Evolutionary conservation across 331 rosid genomes (phyloP).

Genomic region (Prunus yedoensis): DNA sequence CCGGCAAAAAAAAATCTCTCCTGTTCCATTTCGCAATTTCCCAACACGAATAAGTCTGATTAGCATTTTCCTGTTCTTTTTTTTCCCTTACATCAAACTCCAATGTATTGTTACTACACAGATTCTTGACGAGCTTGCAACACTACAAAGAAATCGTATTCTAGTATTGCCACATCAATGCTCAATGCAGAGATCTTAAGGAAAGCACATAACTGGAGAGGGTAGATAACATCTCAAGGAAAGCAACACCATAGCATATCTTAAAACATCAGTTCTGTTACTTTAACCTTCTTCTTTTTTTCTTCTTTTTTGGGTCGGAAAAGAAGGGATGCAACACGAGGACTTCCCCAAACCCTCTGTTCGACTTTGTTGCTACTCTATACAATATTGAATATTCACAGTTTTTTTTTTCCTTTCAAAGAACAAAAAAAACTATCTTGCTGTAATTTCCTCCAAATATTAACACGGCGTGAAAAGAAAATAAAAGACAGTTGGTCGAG

Average conservation of each 20-base stretch:
- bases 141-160: too few relatives aligned
- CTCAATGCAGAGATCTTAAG: background rate
- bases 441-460: conserved; percentile 1
- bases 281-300: background rate
- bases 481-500: background rate
- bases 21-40: background rate
- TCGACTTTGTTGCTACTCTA: background rate
- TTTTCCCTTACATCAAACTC: background rate
- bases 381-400: background rate
- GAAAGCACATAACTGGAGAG: too few relatives aligned
- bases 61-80: background rate
- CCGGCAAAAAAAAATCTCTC: too few relatives aligned
- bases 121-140: too few relatives aligned
- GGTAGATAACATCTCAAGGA: background rate
- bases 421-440: background rate
- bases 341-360: too few relatives aligned
- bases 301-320: too few relatives aligned
- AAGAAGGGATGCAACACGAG: too few relatives aligned
- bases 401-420: too few relatives aligned
- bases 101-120: background rate
- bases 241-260: too few relatives aligned
- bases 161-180: background rate
- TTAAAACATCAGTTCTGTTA: background rate
- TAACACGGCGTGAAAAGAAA: background rate
- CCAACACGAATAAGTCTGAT: background rate